Conservation (phyloP, 2,329 filamentous ascomycete genomes). For the Chaetomium globosum region DNA sequence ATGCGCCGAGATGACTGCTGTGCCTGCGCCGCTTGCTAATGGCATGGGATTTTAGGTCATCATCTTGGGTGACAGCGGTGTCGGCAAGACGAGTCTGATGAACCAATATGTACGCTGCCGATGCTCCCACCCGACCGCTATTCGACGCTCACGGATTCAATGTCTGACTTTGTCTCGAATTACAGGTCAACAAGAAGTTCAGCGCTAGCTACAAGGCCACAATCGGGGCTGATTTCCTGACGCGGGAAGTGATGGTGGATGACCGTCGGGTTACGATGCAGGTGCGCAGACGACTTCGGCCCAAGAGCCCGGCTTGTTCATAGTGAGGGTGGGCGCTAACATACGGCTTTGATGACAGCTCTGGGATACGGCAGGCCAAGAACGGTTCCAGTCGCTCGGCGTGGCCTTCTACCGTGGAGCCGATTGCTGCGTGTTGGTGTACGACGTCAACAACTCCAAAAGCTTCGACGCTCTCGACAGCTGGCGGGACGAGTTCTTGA, state of each 20-base stretch:
- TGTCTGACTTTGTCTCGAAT: slow-evolving; percentile 22
- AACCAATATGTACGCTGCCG: slow-evolving; percentile 92
- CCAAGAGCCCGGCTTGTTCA: neutral
- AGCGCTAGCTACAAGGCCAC: slow-evolving; percentile 99
- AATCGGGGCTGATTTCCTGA: slow-evolving; percentile 97
- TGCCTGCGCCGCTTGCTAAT: slow-evolving; percentile 15
- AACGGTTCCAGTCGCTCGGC: slow-evolving; percentile 94
- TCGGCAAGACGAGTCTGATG: slow-evolving; percentile 99
- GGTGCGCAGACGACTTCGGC: slow-evolving; percentile 28
- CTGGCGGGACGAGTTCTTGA: slow-evolving; percentile 97
- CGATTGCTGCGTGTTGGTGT: slow-evolving; percentile 96
- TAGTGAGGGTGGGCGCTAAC: slow-evolving; percentile 2
- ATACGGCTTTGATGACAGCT: slow-evolving; percentile 58
- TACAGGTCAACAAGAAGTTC: slow-evolving; percentile 99
- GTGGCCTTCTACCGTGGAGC: slow-evolving; percentile 97
- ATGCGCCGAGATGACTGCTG: slow-evolving; percentile 7
- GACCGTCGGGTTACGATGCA: slow-evolving; percentile 98
- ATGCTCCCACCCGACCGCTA: slow-evolving; percentile 17
- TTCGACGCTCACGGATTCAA: neutral
- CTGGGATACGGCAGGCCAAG: slow-evolving; percentile 97
- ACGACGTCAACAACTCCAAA: slow-evolving; percentile 99
- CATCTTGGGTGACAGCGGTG: slow-evolving; percentile 97
- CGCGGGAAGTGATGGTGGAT: slow-evolving; percentile 95
- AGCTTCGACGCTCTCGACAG: slow-evolving; percentile 98
- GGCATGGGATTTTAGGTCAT: slow-evolving; percentile 71